Base-by-base conservation (phyloP, 2,329 filamentous ascomycete species). In the Diaporthe batatas region DNA sequence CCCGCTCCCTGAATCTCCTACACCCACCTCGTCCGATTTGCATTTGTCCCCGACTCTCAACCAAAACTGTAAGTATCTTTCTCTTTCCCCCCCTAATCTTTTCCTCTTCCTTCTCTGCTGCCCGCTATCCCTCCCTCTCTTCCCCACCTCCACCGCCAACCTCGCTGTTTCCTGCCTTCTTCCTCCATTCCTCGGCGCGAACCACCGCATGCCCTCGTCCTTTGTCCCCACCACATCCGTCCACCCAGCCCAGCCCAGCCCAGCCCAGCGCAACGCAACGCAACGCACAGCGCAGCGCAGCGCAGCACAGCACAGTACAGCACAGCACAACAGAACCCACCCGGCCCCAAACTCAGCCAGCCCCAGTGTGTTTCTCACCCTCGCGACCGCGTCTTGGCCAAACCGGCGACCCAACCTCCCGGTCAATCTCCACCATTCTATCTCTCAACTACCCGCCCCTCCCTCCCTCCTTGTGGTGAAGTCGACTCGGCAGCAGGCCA, bases 201-300 rank as follows among this genome's bases (percentile, higher is more conserved):
- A 55, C 32, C 69, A 47, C 36, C 36, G 34, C 70, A 62, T 58
- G 67, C 64, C 34, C 34, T 62, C 59, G 42, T 39, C 53, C 59
- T 70, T 44, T 72, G 47, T 70, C 73, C 53, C 58, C 68, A 72
- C 69, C 57, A 32, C 54, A 57, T 55, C 64, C 73, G 54, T 49
- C 36, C 36, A 39, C 11, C 36, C 11, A 12, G 36, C 36, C 36
- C 10, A 14, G 36, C 36, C 36, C 36, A 39, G 36, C 36, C 36
- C 36, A 39, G 36, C 36, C 10, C 36, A 39, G 36, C 36, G 36
- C 36, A 39, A 36, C 34, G n/a, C n/a, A 34, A 7, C 32, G 32
- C 32, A 34, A 34, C 32, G 32, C 32, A 34, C n/a, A n/a, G 32
- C 32, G 32, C 6, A 36, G 34, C 34, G 8, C 34, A 36, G 34